Conservation (phyloP, 768 basidiomycete species). For the Rubroboletus pulcherrimus region DNA sequence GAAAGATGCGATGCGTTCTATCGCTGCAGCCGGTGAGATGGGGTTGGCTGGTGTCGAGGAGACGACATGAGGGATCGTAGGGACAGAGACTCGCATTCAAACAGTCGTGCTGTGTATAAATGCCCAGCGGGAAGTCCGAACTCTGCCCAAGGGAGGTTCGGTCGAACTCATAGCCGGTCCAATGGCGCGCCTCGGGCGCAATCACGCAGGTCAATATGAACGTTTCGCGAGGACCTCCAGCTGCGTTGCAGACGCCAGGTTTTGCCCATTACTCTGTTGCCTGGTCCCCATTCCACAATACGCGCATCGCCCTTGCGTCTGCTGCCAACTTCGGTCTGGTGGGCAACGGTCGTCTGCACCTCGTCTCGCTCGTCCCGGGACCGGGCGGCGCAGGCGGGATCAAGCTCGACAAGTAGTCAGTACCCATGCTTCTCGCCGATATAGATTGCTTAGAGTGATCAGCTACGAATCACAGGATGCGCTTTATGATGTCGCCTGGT, state of each 20-base stretch:
- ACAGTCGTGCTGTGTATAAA: neutral
- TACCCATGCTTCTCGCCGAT: constrained; percentile 10
- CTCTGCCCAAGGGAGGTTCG: neutral
- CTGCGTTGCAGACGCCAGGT: constrained; percentile 66
- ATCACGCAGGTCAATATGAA: constrained; percentile 29
- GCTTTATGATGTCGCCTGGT: constrained; percentile 91
- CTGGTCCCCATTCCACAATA: constrained; percentile 83
- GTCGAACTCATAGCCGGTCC: neutral
- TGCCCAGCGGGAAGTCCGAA: neutral
- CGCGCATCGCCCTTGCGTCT: constrained; percentile 73
- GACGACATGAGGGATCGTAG: constrained; percentile 63
- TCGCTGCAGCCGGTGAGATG: constrained; percentile 48
- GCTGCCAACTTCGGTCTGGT: constrained; percentile 93
- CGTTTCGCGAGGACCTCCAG: constrained; percentile 38
- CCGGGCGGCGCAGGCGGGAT: constrained; percentile 43
- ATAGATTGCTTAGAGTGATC: constrained; percentile 8
- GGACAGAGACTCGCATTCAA: constrained; percentile 74
- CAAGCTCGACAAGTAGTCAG: constrained; percentile 68
- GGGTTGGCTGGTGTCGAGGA: constrained; percentile 34
- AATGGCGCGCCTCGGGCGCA: neutral
- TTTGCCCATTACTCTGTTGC: constrained; percentile 80
- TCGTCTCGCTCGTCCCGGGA: constrained; percentile 50
- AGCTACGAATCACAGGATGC: constrained; percentile 91
- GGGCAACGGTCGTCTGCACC: constrained; percentile 87
- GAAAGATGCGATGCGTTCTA: constrained; percentile 61